These are phyloP conservation scores for Elongisporangium senticosum DNA, from an alignment of 352 stramenopile genomes.

Conservation along the genomic window DNA sequence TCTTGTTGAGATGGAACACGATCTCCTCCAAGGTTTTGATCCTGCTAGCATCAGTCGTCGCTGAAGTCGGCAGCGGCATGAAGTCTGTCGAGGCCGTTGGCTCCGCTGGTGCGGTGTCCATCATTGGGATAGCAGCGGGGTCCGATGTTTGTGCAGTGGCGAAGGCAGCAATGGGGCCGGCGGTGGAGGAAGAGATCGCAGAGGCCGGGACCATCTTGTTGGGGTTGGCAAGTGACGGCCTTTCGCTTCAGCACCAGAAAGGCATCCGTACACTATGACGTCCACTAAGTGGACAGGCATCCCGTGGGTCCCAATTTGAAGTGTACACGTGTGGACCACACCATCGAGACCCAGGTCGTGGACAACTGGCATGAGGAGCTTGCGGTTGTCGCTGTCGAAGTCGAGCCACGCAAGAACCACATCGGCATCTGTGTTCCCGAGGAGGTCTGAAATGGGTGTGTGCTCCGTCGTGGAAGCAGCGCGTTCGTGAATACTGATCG, in stretches of 20 bases:
- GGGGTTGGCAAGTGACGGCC: too few relatives aligned
- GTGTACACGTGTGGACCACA: not conserved
- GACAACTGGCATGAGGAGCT: not conserved
- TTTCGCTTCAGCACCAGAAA: not conserved
- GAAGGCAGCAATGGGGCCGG: too few relatives aligned
- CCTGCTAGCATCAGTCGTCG: not conserved
- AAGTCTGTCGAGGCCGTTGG: not conserved
- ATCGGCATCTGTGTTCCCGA: not conserved
- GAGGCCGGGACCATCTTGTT: too few relatives aligned
- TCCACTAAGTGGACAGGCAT: not conserved
- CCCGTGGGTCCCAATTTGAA: not conserved
- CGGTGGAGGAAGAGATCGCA: too few relatives aligned
- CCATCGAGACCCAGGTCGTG: constrained; percentile 1
- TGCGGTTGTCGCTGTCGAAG: not conserved
- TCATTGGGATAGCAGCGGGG: not conserved
- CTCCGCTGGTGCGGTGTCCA: not conserved
- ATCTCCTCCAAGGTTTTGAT: not conserved
- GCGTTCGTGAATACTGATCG: not conserved
- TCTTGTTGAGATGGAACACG: not conserved
- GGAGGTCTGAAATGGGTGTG: not conserved
- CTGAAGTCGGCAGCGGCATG: not conserved
- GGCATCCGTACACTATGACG: not conserved
- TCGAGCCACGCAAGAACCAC: not conserved
- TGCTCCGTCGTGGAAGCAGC: not conserved
- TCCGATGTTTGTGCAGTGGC: too few relatives aligned